Conservation (phyloP, 2,329 filamentous ascomycete genomes). For the Zasmidium citrigriseum region DNA sequence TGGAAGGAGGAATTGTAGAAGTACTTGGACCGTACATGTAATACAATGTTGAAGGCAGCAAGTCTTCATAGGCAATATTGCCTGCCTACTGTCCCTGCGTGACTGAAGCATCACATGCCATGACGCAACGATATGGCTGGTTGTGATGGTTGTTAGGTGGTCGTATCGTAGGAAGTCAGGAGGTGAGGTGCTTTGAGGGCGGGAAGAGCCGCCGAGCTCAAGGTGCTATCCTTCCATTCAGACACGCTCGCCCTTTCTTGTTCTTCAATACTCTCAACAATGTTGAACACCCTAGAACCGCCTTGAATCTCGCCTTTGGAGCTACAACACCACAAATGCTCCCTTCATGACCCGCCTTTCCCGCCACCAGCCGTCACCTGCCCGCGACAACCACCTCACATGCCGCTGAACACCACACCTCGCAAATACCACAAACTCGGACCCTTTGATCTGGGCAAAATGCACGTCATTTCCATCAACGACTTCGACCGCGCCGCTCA, state of each 20-base stretch:
- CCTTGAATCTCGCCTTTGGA: neutral
- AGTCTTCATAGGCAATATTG: neutral
- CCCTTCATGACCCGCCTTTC: neutral
- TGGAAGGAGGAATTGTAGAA: neutral
- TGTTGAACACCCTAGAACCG: neutral
- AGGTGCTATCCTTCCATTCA: neutral
- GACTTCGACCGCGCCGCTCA: constrained; percentile 18
- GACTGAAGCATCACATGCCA: too few relatives aligned
- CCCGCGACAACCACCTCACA: neutral
- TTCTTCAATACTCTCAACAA: neutral
- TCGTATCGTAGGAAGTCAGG: too few relatives aligned
- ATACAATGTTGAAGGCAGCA: neutral
- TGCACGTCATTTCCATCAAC: constrained; percentile 18
- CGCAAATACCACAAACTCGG: constrained; percentile 2
- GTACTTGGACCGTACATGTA: neutral
- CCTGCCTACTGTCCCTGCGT: neutral
- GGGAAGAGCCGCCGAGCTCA: neutral
- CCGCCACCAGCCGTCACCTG: neutral
- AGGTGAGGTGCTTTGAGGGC: neutral
- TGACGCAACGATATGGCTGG: neutral
- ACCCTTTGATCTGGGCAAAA: constrained; percentile 1
- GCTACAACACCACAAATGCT: neutral
- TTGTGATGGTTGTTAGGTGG: neutral
- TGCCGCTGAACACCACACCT: neutral
- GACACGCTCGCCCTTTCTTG: neutral